A percentile compares a stretch with the other conserved stretches of the same genome.
Conservation (phyloP, 805 yeast species). For the Ogataea paraovalis region DNA sequence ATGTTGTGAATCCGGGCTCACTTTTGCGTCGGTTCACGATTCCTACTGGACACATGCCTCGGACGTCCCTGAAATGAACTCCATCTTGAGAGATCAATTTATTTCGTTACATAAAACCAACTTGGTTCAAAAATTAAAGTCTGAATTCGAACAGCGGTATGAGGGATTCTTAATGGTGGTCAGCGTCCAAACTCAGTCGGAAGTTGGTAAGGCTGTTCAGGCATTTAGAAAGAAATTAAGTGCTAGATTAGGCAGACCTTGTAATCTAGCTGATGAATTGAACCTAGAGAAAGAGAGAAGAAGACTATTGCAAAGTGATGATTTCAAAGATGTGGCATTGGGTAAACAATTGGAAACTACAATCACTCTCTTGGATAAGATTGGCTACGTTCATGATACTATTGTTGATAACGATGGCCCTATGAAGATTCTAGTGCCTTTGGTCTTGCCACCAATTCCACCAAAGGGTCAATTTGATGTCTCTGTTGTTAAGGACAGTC, state of each 20-base stretch:
- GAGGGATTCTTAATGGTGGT: constrained; percentile 62
- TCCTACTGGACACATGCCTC: constrained; percentile 97
- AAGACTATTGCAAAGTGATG: constrained; percentile 46
- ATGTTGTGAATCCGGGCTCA: constrained; percentile 60
- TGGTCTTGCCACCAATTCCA: constrained; percentile 70
- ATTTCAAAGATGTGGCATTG: constrained; percentile 42
- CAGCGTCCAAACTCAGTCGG: constrained; percentile 48
- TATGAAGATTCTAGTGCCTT: constrained; percentile 57
- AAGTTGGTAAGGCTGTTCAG: constrained; percentile 46
- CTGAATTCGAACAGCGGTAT: constrained; percentile 81
- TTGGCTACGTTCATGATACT: constrained; percentile 17
- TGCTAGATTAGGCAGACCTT: constrained; percentile 46
- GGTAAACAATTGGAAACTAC: constrained; percentile 67
- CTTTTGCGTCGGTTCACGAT: constrained; percentile 95
- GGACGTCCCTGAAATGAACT: constrained; percentile 71
- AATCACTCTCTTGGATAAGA: constrained; percentile 47
- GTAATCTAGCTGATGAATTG: constrained; percentile 71
- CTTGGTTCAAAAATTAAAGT: constrained; percentile 62
- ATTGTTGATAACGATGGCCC: constrained; percentile 18
- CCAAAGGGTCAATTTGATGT: constrained; percentile 83
- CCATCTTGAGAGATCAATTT: constrained; percentile 69
- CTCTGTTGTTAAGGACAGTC: constrained; percentile 60
- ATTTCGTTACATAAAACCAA: constrained; percentile 72
- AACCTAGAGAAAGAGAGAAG: constrained; percentile 64
- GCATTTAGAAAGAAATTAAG: constrained; percentile 47